phyloP scores from a whole-genome alignment of 2,329 filamentous ascomycete species.

The Alternaria viburni region DNA sequence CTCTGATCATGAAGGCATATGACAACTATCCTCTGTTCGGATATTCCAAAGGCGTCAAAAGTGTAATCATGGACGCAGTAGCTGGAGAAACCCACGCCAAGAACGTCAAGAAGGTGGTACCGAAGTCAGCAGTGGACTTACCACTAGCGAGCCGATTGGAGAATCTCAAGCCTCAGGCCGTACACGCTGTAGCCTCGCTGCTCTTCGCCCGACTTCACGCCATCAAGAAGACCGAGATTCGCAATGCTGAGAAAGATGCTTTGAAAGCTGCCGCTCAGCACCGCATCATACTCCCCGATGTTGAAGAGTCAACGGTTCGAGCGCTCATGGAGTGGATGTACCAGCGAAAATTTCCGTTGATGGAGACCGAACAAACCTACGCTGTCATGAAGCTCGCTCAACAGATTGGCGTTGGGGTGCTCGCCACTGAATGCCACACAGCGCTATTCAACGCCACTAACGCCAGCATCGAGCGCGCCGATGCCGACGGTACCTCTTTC shows the following conservation, averaged over 20 bases:
- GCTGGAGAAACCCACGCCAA: no score
- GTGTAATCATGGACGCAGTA: no score
- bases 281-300: slow-evolving; percentile 17
- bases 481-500: slow-evolving; percentile 3
- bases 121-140: no score
- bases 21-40: no score
- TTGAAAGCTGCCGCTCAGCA: slow-evolving; percentile 25
- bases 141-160: background rate
- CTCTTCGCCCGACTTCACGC: slow-evolving; percentile 4
- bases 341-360: background rate
- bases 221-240: slow-evolving; percentile 15
- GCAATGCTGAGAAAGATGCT: background rate
- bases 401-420: slow-evolving; percentile 11
- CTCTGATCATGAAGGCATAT: no score
- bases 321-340: slow-evolving; percentile 31
- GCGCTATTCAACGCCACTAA: slow-evolving; percentile 11
- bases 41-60: no score
- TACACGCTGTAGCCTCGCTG: slow-evolving; percentile 4
- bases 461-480: slow-evolving; percentile 8
- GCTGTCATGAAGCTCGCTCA: slow-evolving; percentile 17
- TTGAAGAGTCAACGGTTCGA: slow-evolving; percentile 11
- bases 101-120: no score
- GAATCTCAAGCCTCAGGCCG: slow-evolving; percentile 13
- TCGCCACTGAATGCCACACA: slow-evolving; percentile 21
- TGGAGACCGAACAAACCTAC: slow-evolving; percentile 18